Evolutionary conservation across 1,139 yeast genomes (phyloP).

Genomic region (Debaryomycetaceae sp.): DNA sequence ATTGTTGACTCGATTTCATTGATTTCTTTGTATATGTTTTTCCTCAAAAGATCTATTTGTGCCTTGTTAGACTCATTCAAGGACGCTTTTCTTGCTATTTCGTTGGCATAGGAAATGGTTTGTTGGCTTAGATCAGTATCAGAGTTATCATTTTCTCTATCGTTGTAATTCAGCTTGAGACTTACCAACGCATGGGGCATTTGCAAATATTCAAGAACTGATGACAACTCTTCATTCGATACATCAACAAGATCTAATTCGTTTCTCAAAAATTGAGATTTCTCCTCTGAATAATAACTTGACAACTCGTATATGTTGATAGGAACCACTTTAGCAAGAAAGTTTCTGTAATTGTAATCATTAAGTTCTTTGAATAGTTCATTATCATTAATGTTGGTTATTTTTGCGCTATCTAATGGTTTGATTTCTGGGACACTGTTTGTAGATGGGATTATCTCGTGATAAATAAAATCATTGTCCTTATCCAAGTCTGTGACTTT

Average conservation of each 20-base stretch:
- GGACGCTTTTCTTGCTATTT: slow-evolving; percentile 20
- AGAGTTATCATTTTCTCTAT: slow-evolving; percentile 1
- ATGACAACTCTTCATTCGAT: slow-evolving; percentile 73
- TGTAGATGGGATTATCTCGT: slow-evolving; percentile 65
- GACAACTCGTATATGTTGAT: slow-evolving; percentile 81
- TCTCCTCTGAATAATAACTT: slow-evolving; percentile 85
- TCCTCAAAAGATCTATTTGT: slow-evolving; percentile 27
- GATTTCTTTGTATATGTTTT: slow-evolving; percentile 39
- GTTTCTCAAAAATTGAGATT: slow-evolving; percentile 69
- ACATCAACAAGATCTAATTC: slow-evolving; percentile 76
- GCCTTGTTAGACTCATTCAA: slow-evolving; percentile 24
- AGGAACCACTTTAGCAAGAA: slow-evolving; percentile 81
- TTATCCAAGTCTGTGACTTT: slow-evolving; percentile 54
- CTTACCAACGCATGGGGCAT: slow-evolving; percentile 66
- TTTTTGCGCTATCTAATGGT: slow-evolving; percentile 74
- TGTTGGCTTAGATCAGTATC: slow-evolving; percentile 14
- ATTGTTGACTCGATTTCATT: slow-evolving; percentile 33
- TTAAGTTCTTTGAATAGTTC: slow-evolving; percentile 38
- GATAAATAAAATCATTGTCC: slow-evolving; percentile 89
- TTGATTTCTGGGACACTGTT: slow-evolving; percentile 59
- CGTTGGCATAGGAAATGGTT: slow-evolving; percentile 20
- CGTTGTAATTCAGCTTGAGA: slow-evolving; percentile 37
- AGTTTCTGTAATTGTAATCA: slow-evolving; percentile 52
- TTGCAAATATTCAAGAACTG: slow-evolving; percentile 76
- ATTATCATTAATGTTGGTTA: slow-evolving; percentile 48